These are phyloP conservation scores for Artomyces pyxidatus DNA, from an alignment of 768 basidiomycete species.

Conservation along the genomic window DNA sequence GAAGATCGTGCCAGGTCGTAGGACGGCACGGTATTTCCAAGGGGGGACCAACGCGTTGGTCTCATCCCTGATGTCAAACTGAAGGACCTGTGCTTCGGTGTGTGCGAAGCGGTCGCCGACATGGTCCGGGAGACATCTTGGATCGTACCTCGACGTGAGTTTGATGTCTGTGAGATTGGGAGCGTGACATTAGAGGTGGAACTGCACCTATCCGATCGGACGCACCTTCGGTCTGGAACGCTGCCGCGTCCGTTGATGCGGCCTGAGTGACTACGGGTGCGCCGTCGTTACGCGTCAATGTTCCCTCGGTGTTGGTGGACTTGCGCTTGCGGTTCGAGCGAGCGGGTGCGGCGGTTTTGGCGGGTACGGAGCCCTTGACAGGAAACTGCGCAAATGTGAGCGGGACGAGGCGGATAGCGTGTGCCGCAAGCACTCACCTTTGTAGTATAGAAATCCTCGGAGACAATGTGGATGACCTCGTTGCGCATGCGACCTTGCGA, in stretches of 20 bases:
- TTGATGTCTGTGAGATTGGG: not conserved
- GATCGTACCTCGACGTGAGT: not conserved
- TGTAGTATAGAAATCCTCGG: not conserved
- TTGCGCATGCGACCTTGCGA: not conserved
- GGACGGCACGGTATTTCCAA: not conserved
- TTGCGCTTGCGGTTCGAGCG: not conserved
- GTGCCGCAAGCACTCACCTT: not conserved
- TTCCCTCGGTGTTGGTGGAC: too few species aligned
- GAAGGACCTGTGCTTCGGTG: not conserved
- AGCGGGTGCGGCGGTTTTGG: not conserved
- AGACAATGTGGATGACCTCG: not conserved
- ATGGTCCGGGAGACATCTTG: not conserved
- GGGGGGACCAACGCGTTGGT: not conserved
- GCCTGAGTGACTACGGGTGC: too few species aligned
- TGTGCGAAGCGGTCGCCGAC: not conserved
- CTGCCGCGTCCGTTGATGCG: too few species aligned
- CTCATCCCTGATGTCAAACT: not conserved
- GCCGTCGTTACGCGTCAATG: too few species aligned
- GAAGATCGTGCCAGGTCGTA: not conserved
- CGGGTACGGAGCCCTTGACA: too few species aligned
- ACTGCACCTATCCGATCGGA: too few species aligned
- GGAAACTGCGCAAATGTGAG: too few species aligned
- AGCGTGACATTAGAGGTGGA: too few species aligned
- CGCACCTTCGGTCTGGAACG: too few species aligned
- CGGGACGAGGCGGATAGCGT: not conserved